A percentile compares a stretch with the other conserved stretches of the same genome.
Conservation (phyloP, 2,329 filamentous ascomycete genomes). For the Emmonsia crescens region DNA sequence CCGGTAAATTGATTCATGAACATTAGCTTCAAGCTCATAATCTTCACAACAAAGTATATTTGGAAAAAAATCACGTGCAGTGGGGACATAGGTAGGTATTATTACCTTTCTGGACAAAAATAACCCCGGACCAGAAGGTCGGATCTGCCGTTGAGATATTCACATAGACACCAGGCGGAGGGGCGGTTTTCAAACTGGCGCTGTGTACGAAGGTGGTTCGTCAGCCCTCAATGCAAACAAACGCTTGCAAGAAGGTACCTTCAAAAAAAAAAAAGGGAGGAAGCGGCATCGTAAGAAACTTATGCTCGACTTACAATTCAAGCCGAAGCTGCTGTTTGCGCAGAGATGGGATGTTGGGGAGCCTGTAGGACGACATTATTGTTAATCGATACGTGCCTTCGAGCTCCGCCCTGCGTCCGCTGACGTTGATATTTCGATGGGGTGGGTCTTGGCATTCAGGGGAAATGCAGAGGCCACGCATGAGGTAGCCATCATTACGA, state of each 20-base stretch:
- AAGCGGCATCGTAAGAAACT: no score
- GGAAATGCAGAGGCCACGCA: neutral
- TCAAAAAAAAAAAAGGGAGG: neutral
- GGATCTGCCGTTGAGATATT: constrained; percentile 72
- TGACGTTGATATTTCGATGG: neutral
- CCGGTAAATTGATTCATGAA: neutral
- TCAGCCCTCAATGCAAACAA: neutral
- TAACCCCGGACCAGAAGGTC: constrained; percentile 75
- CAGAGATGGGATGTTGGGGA: constrained; percentile 41
- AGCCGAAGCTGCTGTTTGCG: constrained; percentile 66
- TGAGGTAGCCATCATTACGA: no score
- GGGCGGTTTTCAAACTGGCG: constrained; percentile 67
- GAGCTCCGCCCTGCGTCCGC: neutral
- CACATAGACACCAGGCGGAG: constrained; percentile 79
- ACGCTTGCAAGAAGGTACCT: constrained; percentile 8
- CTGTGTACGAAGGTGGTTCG: constrained; percentile 36
- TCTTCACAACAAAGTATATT: neutral
- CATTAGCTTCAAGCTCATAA: neutral
- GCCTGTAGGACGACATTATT: constrained; percentile 25
- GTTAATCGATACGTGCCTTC: neutral
- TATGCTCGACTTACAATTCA: constrained; percentile 56
- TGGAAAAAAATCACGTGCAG: neutral
- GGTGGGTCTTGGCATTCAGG: constrained; percentile 2
- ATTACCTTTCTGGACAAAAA: constrained; percentile 80
- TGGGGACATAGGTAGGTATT: neutral